Evolutionary conservation across 225 moss, liverwort and hornwort species (phyloP), one percentile per base, ranked within the genome.

Genomic region (Asterella californica): DNA sequence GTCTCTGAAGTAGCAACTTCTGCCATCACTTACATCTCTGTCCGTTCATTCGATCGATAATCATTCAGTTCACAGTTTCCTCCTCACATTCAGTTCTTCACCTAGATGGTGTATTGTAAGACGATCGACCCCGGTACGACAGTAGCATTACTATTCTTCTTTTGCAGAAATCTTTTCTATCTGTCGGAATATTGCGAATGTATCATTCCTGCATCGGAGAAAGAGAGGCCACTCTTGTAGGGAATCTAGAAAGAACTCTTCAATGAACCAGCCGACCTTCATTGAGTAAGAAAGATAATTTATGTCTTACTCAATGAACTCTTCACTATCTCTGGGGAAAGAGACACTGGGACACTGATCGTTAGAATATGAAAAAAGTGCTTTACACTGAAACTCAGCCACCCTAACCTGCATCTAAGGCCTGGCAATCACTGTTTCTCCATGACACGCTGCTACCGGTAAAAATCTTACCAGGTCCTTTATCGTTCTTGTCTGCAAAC

Each of bases 401-500:
- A 50, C 30, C 24, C 27, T 29, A 57, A 33, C 38, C 15, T 0
- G 19, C 27, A 17, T 46, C 49, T 48, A 4, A 62, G 12, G 52
- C 52, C 52, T 3, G 52, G 10, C 52, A 52, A 52, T 52, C 52
- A 12, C 52, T 52, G 5, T 52, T 52, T 17, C 52, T 14, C 52
- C 12, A 12, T 6, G 52, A 42, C 3, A 42, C 42, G 42, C 42
- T 42, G 66, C 66, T 30, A 34, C 24, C 32, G 21, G 5, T 1
- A 48, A 47, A 25, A 11, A 46, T 60, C 84, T 21, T 54, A 85
- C 85, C 82, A 19, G 77, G 75, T 15, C 70, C 80, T 34, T 8
- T 25, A 33, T 85, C 74, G 65, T 90, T 85, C 53, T 87, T 86
- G 70, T 90, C 90, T 15, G 72, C 90, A 62, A 89, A 89, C 47